Evolutionary conservation across 441 rosid genomes (phyloP).

Genomic region (Corymbia calophylla): DNA sequence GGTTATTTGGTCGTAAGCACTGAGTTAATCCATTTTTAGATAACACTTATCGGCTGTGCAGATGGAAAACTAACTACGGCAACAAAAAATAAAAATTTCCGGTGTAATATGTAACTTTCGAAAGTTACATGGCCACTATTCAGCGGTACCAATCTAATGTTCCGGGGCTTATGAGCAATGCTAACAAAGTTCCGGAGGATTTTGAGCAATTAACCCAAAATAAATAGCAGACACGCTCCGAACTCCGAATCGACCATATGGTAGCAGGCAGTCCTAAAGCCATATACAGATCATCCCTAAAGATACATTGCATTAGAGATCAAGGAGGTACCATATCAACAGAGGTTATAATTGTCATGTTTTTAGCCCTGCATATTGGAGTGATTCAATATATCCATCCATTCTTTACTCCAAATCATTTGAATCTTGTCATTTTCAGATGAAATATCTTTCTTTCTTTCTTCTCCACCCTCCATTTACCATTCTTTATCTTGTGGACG

Average conservation of each 20-base stretch:
- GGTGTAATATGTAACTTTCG: no score
- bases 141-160: not conserved
- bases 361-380: not conserved
- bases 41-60: not conserved
- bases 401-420: not conserved
- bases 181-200: not conserved
- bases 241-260: not conserved
- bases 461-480: not conserved
- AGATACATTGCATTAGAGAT: not conserved
- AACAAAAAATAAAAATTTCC: not conserved
- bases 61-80: not conserved
- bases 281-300: not conserved
- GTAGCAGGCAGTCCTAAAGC: not conserved
- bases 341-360: not conserved
- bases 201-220: not conserved
- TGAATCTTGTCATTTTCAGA: not conserved
- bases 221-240: not conserved
- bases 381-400: not conserved
- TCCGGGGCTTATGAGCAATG: not conserved
- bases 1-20: not conserved
- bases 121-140: not conserved
- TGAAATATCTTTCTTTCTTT: not conserved
- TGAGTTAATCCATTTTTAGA: not conserved
- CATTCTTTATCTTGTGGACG: not conserved
- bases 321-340: not conserved